Conservation (phyloP, 768 basidiomycete genomes). For the Amanita jacksonii region DNA sequence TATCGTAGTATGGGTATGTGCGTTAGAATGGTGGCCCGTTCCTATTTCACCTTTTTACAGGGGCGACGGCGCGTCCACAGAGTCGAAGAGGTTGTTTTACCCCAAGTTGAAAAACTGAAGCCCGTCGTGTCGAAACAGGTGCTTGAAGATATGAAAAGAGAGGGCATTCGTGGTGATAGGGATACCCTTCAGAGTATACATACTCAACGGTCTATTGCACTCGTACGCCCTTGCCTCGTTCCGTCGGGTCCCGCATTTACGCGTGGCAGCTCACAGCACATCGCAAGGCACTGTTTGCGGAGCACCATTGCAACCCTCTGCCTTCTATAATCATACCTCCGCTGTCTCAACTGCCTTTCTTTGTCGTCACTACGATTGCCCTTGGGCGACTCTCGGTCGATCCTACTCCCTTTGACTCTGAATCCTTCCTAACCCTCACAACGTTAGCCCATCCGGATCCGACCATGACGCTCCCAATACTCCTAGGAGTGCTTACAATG, state of each 20-base stretch:
- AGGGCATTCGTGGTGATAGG: conserved; percentile 46
- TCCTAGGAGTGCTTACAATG: conserved; percentile 64
- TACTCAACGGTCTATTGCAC: conserved; percentile 33
- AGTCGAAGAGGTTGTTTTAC: conserved; percentile 51
- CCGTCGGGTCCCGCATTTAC: conserved; percentile 1
- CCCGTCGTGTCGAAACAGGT: conserved; percentile 31
- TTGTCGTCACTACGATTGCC: conserved; percentile 53
- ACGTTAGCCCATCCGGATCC: conserved; percentile 64
- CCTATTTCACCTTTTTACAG: conserved; percentile 27
- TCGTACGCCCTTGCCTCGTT: conserved; percentile 27
- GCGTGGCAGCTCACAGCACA: conserved; percentile 38
- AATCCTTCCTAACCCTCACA: conserved; percentile 67
- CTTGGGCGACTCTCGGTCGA: conserved; percentile 45
- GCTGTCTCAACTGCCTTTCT: conserved; percentile 62
- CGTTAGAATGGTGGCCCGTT: background rate
- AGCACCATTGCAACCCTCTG: conserved; percentile 48
- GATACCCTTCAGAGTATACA: conserved; percentile 40
- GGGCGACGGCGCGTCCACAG: conserved; percentile 50
- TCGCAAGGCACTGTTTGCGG: conserved; percentile 48
- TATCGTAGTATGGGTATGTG: conserved; percentile 66
- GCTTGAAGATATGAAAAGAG: conserved; percentile 43
- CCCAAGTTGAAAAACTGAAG: conserved; percentile 42
- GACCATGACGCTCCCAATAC: conserved; percentile 58
- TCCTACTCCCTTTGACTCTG: conserved; percentile 65
- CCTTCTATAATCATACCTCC: conserved; percentile 52